Evolutionary conservation across 345 rosid species (phyloP), one percentile per base, ranked within the genome.

Genomic region (Populus deltoides): DNA sequence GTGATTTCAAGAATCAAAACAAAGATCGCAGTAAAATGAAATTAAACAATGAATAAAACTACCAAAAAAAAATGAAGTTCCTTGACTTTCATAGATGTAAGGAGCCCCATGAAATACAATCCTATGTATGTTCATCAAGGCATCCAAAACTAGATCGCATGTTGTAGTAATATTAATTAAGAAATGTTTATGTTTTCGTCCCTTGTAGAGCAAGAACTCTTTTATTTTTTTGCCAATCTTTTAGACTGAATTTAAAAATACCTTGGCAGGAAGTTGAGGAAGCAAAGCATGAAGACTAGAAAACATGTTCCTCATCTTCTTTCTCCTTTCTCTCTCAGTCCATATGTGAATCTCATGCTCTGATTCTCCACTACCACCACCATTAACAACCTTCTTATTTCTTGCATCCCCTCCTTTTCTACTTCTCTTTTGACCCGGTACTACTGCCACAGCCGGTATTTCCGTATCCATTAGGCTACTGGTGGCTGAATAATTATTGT

Each of bases 281-380:
- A 86, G 88, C 83, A 88, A 85, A 78, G 88, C 81, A 51, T 88
- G 94, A 73, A 89, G 91, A 71, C 62, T 70, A 49, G 87, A 74
- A 78, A 89, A 85, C 94, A 89, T 89, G 55, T 75, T 75, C 79
- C 86, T 86, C 90, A 90, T 90, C 90, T 80, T 90, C 80, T 86
- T 89, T 82, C 93, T 85, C 78, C 92, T 87, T 61, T 86, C 88
- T 80, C 93, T 88, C 78, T 90, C 91, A 3, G 88, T 86, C 84
- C 83, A 78, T 27, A 87, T 83, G 61, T 90, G 93, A 31, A 85
- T 75, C 65, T 81, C 90, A 49, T 86, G 85, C 71, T 84, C 89
- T 4, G 86, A 76, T 77, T 84, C 83, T 9, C 76, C 84, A 2
- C 70, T 84, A 4, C 51, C 76, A 8, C 73, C 71, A 20, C 57